phyloP scores from a whole-genome alignment of 106 monocot genomes.

The Dioscorea dumetorum region DNA sequence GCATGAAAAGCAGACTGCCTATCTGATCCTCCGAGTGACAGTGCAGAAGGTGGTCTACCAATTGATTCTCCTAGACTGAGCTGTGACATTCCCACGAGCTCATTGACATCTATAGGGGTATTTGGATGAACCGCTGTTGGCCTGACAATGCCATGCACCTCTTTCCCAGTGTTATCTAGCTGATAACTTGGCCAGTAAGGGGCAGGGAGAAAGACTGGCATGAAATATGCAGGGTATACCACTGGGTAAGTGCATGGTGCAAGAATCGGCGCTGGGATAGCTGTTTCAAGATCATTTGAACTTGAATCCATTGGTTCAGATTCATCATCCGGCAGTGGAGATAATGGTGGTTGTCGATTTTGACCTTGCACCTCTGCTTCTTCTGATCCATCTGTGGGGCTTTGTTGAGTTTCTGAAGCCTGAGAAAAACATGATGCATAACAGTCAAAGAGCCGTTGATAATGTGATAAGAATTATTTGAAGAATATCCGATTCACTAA shows the following conservation, averaged over 20 bases:
- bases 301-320: conserved; percentile 72
- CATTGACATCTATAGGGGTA: conserved; percentile 50
- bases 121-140: conserved; percentile 69
- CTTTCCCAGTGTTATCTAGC: conserved; percentile 11
- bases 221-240: conserved; percentile 53
- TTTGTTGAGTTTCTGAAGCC: conserved; percentile 29
- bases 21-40: conserved; percentile 38
- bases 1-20: conserved; percentile 87
- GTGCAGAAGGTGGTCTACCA: conserved; percentile 13
- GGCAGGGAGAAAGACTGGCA: conserved; percentile 40
- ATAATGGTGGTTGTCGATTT: conserved; percentile 7
- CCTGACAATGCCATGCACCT: conserved; percentile 60
- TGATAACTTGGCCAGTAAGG: conserved; percentile 42
- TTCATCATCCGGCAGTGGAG: conserved; percentile 44
- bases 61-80: conserved; percentile 52
- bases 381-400: conserved; percentile 18
- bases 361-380: conserved; percentile 31
- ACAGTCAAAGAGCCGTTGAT: no score
- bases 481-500: no score
- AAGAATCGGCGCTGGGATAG: conserved; percentile 18
- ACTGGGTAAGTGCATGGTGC: conserved; percentile 36
- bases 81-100: conserved; percentile 68
- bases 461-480: no score
- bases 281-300: conserved; percentile 29
- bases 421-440: conserved; percentile 9